Base-by-base conservation (phyloP, 176 grass and related monocot species). In the Otatea glauca region DNA sequence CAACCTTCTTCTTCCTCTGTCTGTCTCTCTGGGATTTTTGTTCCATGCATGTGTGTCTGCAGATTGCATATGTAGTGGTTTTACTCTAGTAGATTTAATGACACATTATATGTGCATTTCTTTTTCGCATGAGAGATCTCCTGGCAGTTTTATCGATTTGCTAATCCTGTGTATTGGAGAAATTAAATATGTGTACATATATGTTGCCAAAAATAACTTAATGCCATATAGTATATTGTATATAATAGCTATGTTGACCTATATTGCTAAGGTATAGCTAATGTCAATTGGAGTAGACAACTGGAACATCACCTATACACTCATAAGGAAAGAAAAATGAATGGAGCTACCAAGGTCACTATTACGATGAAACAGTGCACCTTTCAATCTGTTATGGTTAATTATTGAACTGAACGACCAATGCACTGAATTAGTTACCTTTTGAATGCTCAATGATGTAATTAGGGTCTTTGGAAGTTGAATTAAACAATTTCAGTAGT, bases 11-110 rank as follows among this genome's bases (percentile, higher is more conserved):
- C n/a, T n/a, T n/a, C n/a, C n/a, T 42, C 53, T 35, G 80, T 53
- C 53, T 72, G 51, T 74, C 69, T 74, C 80, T 74, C 81, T 74
- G 70, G 70, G 58, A 74, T 61, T 83, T 74, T 64, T 83, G 70
- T 74, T 74, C 81, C 81, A 20, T n/a, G n/a, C n/a, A n/a, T 74
- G 42, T 32, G 7, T 32, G 12, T 63, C 43, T 83, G 70, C 29
- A 83, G 60, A 74, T 62, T 25, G 59, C 9, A 25, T 61, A 25
- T 61, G 4, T 27, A 61, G n/a, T 5, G 5, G 23, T 12, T 4
- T 61, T 12, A 12, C 10, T 25, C 21, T 25, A 0, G 58, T 61
- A 61, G 59, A 25, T 59, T 23, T 61, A 25, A 61, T 13, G 59
- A 25, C 25, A 23, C 23, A 25, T 3, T 12, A 61, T 61, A 13